Conservation (phyloP, 1,284 basidiomycete genomes). For the Flammula alnicola region DNA sequence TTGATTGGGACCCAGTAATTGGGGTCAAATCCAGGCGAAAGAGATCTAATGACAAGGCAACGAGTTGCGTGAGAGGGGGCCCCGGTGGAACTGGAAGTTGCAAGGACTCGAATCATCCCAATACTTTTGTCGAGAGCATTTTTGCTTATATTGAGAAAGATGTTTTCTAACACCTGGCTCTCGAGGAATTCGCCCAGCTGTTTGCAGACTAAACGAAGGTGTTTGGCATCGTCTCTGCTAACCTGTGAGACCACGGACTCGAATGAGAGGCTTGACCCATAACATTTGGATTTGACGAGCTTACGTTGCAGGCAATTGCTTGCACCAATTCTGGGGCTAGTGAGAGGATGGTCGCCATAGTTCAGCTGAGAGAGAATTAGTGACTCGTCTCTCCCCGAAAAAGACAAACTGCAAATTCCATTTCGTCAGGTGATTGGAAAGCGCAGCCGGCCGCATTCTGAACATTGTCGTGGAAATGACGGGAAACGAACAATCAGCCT, state of each 20-base stretch:
- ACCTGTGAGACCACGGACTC: neutral
- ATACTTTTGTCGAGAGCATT: neutral
- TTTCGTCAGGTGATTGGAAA: slow-evolving; percentile 3
- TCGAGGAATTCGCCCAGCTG: slow-evolving; percentile 2
- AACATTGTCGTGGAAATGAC: too few species aligned
- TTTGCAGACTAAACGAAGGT: neutral
- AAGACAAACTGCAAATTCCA: neutral
- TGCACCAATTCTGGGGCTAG: neutral
- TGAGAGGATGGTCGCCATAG: neutral
- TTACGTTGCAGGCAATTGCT: neutral
- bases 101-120: neutral
- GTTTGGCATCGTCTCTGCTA: neutral
- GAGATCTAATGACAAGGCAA: slow-evolving; percentile 1
- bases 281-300: neutral
- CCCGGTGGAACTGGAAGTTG: neutral
- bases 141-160: neutral
- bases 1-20: neutral
- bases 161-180: neutral
- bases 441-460: too few species aligned
- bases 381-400: too few species aligned
- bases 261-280: neutral
- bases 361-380: too few species aligned
- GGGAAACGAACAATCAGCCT: too few species aligned
- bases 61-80: neutral
- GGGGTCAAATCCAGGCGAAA: neutral